phyloP scores from a whole-genome alignment of 1,284 basidiomycete genomes.

The Mixia osmundae region DNA sequence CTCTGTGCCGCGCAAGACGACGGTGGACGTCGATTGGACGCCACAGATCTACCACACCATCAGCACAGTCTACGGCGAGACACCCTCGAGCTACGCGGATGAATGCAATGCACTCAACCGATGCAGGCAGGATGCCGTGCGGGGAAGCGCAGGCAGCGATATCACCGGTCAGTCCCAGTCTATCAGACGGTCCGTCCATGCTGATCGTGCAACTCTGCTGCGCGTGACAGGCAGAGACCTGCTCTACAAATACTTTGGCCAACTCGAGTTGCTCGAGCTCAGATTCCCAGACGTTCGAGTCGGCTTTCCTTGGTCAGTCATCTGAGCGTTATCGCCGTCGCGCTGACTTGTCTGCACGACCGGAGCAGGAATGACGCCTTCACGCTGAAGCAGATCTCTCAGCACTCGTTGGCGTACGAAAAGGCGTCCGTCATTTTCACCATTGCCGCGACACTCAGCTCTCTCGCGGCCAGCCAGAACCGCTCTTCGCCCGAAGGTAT shows the following conservation, averaged over 20 bases:
- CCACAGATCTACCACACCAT: conserved; percentile 65
- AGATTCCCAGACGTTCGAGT: conserved; percentile 91
- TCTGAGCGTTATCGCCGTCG: neutral
- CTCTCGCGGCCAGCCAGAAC: conserved; percentile 60
- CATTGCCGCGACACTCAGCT: conserved; percentile 77
- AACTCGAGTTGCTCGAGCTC: conserved; percentile 87
- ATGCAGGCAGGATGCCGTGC: conserved; percentile 80
- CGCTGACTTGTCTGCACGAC: neutral
- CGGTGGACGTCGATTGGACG: conserved; percentile 58
- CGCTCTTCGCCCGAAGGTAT: conserved; percentile 76
- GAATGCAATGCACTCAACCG: conserved; percentile 67
- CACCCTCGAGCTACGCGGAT: conserved; percentile 57
- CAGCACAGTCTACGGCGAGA: conserved; percentile 78
- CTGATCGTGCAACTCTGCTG: neutral
- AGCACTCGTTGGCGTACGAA: conserved; percentile 91
- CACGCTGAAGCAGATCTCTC: conserved; percentile 66
- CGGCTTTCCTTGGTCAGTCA: conserved; percentile 57
- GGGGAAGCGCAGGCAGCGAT: conserved; percentile 75
- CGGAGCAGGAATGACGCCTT: conserved; percentile 65
- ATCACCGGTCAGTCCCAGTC: too few relatives aligned
- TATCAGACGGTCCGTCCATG: neutral
- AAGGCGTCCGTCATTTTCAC: conserved; percentile 97
- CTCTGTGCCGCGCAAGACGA: conserved; percentile 30
- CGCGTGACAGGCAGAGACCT: conserved; percentile 71
- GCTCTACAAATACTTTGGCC: conserved; percentile 97